phyloP scores from a whole-genome alignment of 495 filamentous ascomycete species.

The Penicillium lagena region DNA sequence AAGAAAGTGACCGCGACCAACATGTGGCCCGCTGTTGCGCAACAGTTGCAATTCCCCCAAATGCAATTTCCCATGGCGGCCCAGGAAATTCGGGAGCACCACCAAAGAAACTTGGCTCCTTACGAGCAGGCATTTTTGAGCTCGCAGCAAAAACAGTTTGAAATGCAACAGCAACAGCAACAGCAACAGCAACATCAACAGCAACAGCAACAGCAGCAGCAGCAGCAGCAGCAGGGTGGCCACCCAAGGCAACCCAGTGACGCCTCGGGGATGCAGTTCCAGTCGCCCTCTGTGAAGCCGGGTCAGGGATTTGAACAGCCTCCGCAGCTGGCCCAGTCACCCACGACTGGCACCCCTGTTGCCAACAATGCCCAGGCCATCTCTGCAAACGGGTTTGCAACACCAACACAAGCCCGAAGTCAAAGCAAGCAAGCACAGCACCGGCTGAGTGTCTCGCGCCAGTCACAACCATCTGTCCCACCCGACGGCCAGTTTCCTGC shows the following conservation, averaged over 20 bases:
- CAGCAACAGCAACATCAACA: slow-evolving; percentile 35
- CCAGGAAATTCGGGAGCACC: slow-evolving; percentile 63
- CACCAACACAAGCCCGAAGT: slow-evolving; percentile 31
- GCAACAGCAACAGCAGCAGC: slow-evolving; percentile 35
- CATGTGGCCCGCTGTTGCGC: slow-evolving; percentile 66
- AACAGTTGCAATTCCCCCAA: slow-evolving; percentile 57
- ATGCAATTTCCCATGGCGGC: slow-evolving; percentile 59
- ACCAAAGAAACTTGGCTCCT: slow-evolving; percentile 61
- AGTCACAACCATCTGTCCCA: slow-evolving; percentile 29
- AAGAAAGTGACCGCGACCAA: slow-evolving; percentile 61
- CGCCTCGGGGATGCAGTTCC: slow-evolving; percentile 31
- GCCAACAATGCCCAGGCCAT: slow-evolving; percentile 26
- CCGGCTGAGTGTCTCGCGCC: slow-evolving; percentile 31
- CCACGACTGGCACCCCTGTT: slow-evolving; percentile 26
- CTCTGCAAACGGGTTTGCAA: slow-evolving; percentile 38
- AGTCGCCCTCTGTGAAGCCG: slow-evolving; percentile 30
- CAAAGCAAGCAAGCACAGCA: slow-evolving; percentile 32
- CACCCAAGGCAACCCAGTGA: slow-evolving; percentile 29
- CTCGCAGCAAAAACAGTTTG: slow-evolving; percentile 50
- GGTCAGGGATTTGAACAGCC: slow-evolving; percentile 25
- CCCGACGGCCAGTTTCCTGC: slow-evolving; percentile 24
- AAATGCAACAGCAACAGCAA: slow-evolving; percentile 32
- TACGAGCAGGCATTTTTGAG: slow-evolving; percentile 71
- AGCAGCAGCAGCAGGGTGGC: slow-evolving; percentile 19
- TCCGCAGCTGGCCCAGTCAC: slow-evolving; percentile 30